These are phyloP conservation scores for Salix suchowensis DNA, from an alignment of 345 rosid species.

Conservation along the genomic window DNA sequence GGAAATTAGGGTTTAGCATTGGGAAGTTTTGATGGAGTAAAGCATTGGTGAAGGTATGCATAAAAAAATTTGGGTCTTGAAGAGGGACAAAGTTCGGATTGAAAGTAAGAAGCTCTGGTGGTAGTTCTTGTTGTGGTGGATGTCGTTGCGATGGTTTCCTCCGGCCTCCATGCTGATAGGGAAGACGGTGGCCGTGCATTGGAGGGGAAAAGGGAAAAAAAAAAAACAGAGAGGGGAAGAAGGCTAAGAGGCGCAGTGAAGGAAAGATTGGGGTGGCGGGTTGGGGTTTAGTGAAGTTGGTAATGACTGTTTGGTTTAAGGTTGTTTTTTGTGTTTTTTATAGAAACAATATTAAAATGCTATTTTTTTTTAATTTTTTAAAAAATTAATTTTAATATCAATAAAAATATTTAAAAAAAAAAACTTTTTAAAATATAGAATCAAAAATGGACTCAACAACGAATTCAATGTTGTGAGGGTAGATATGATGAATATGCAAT, in stretches of 20 bases:
- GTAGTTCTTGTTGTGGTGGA: slow-evolving; percentile 7
- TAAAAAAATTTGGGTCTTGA: slow-evolving; percentile 26
- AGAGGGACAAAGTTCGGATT: slow-evolving; percentile 24
- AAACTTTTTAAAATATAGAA: no score
- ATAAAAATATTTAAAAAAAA: no score
- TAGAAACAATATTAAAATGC: no score
- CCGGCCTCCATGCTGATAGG: slow-evolving; percentile 17
- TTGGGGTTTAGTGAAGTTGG: background rate
- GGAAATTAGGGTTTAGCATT: slow-evolving; percentile 26
- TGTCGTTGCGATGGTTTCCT: slow-evolving; percentile 10
- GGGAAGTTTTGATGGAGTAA: slow-evolving; percentile 31
- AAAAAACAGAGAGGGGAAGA: background rate
- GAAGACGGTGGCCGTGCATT: slow-evolving; percentile 28
- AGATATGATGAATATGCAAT: no score
- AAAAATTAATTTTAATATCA: no score
- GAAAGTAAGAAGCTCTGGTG: background rate
- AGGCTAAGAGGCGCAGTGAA: background rate
- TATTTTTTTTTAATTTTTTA: no score
- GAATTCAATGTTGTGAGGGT: no score
- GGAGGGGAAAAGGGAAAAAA: background rate
- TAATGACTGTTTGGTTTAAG: no score
- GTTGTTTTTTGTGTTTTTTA: no score
- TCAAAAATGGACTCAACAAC: no score
- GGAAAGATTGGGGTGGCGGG: background rate
- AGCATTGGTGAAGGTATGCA: slow-evolving; percentile 22